Conservation (phyloP, 331 rosid species). For the Phaseolus coccineus region DNA sequence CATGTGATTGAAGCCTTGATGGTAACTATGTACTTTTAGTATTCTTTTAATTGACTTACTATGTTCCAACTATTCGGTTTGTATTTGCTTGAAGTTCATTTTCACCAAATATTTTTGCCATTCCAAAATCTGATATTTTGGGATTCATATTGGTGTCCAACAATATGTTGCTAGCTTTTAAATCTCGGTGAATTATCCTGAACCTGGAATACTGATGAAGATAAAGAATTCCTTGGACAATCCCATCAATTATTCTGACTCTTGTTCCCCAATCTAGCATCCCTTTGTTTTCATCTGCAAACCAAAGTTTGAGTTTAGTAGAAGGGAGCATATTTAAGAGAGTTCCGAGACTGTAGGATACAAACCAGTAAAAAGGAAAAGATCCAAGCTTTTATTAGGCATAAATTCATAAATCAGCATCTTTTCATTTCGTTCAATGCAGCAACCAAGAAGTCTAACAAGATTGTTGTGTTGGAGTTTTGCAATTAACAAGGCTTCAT, state of each 20-base stretch:
- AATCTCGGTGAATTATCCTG: not conserved
- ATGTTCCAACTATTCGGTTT: not conserved
- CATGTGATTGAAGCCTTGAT: too few species aligned
- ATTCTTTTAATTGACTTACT: not conserved
- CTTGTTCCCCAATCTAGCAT: constrained; percentile 41
- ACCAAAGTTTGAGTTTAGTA: not conserved
- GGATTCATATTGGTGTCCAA: not conserved
- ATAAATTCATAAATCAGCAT: constrained; percentile 5
- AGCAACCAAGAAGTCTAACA: not conserved
- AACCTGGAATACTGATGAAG: constrained; percentile 7
- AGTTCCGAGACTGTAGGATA: not conserved
- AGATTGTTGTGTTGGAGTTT: constrained; percentile 17
- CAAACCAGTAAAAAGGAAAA: constrained; percentile 11
- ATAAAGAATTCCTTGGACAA: constrained; percentile 16
- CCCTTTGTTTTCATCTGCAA: constrained; percentile 37
- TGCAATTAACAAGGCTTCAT: not conserved
- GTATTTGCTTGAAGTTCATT: not conserved
- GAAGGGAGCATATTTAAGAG: not conserved
- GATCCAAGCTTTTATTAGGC: not conserved
- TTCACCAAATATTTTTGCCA: not conserved
- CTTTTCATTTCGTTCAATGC: not conserved
- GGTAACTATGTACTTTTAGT: not conserved
- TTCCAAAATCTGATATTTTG: not conserved
- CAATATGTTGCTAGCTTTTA: not conserved
- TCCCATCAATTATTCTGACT: constrained; percentile 42